phyloP scores from a whole-genome alignment of 2,329 filamentous ascomycete genomes.

The Geosmithia morbida region DNA sequence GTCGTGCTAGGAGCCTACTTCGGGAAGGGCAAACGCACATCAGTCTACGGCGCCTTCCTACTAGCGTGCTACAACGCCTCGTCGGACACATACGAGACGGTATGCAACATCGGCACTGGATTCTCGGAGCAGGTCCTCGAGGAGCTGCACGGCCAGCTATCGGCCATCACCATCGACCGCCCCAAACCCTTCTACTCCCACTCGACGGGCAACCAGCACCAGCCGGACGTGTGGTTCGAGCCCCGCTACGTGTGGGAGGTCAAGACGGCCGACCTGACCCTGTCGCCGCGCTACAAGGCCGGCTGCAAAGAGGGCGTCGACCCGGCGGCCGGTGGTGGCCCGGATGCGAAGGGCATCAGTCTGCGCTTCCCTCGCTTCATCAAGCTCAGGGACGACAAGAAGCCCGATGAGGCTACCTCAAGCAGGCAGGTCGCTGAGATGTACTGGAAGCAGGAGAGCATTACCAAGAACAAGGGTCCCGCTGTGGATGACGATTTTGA shows the following conservation, averaged over 20 bases:
- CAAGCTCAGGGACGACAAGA: constrained; percentile 87
- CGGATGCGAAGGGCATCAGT: constrained; percentile 65
- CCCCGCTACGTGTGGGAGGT: constrained; percentile 93
- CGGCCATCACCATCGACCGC: constrained; percentile 66
- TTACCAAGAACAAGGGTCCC: constrained; percentile 72
- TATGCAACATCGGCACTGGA: constrained; percentile 97
- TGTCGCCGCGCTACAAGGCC: constrained; percentile 89
- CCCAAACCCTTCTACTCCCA: constrained; percentile 93
- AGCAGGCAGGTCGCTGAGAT: constrained; percentile 85
- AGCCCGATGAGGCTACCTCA: constrained; percentile 76
- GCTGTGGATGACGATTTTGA: constrained; percentile 95
- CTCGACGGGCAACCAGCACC: constrained; percentile 70
- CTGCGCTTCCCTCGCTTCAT: constrained; percentile 89
- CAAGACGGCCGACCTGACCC: constrained; percentile 86
- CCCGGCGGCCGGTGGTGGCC: constrained; percentile 16
- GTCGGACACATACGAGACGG: constrained; percentile 76
- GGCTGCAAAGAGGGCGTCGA: constrained; percentile 70
- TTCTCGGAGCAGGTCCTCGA: constrained; percentile 94
- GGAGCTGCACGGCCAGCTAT: constrained; percentile 64
- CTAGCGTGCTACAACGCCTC: constrained; percentile 81
- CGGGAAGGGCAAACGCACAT: constrained; percentile 90
- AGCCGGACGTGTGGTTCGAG: constrained; percentile 98
- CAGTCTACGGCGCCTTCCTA: constrained; percentile 89
- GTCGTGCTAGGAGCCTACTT: constrained; percentile 91
- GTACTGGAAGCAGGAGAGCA: constrained; percentile 90